These are phyloP conservation scores for Lolium multiflorum DNA, from an alignment of 176 grass and related monocot genomes.

Conservation along the genomic window DNA sequence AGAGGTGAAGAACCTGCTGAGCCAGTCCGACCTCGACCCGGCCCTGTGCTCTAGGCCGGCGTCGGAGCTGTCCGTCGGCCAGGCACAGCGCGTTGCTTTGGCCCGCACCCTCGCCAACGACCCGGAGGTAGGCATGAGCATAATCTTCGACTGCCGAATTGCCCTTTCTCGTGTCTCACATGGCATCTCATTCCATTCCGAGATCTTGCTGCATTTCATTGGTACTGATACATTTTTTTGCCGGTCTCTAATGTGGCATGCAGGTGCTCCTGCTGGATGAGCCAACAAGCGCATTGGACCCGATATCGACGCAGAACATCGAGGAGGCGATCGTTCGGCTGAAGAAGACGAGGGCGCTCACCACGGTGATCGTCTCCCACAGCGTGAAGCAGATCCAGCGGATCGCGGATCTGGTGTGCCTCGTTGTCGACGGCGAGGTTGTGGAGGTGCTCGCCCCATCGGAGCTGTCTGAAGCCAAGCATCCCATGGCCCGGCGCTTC, in stretches of 20 bases:
- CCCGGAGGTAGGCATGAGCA: slow-evolving; percentile 55
- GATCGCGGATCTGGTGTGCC: slow-evolving; percentile 85
- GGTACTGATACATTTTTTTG: background rate
- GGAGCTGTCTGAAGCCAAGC: slow-evolving; percentile 61
- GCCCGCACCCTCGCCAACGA: slow-evolving; percentile 92
- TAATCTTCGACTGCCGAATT: background rate
- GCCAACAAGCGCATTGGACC: slow-evolving; percentile 91
- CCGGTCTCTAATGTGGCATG: background rate
- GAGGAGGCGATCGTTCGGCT: slow-evolving; percentile 88
- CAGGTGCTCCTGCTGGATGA: slow-evolving; percentile 92
- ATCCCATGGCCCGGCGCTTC: slow-evolving; percentile 89
- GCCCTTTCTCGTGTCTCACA: background rate
- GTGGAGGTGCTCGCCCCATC: slow-evolving; percentile 86
- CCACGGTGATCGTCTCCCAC: slow-evolving; percentile 87
- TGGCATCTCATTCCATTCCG: background rate
- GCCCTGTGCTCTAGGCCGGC: slow-evolving; percentile 53
- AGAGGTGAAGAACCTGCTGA: slow-evolving; percentile 67
- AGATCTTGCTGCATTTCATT: background rate
- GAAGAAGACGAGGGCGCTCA: slow-evolving; percentile 74
- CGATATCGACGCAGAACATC: slow-evolving; percentile 97
- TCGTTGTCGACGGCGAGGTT: slow-evolving; percentile 79
- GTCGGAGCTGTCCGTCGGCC: slow-evolving; percentile 87
- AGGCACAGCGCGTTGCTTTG: slow-evolving; percentile 89
- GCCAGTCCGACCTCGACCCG: slow-evolving; percentile 69
- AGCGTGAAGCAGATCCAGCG: slow-evolving; percentile 99